Evolutionary conservation across 805 yeast species (phyloP), one percentile per base, ranked within the genome.

Genomic region (Wickerhamomyces rabaulensis): DNA sequence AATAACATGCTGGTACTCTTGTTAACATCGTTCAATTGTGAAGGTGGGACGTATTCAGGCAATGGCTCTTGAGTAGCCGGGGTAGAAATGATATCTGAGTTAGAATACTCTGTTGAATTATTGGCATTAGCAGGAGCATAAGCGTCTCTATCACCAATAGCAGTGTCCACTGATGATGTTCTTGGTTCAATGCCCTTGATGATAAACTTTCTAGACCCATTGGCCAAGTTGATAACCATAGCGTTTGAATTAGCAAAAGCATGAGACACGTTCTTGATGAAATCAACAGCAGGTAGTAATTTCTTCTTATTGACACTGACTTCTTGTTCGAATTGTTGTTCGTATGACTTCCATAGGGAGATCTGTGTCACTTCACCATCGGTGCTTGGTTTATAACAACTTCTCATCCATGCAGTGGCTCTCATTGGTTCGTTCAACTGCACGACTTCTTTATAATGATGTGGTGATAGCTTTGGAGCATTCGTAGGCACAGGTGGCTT

Each of bases 151-250:
- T 73, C 74, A 3, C 79, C 82, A 10, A 69, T 71, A 42, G 64
- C 68, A 6, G 76, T 58, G 42, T 66, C 67, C 29, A 84, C 82
- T 1, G 83, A 75, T 42, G 66, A 70, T 41, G 71, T 71, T 56
- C 99, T 78, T 23, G 99, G 98, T 63, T 87, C 90, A 48, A 94
- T 87, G 12, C 99, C 98, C 66, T 87, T 87, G 58, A 94, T 94
- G 39, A 94, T 88, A 60, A 94, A 94, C 63, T 84, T 86, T 59
- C 88, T 83, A 49, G 77, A 76, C 1, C 84, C 82, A 13, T 78
- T 80, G 13, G 79, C 72, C 6, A 80, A 75, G 38, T 79, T 73
- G 45, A 92, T 79, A 15, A 94, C 98, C 92, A 90, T 91, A 1
- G 99, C 98, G 44, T 87, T 84, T 3, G 96, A 89, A 56, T 82